These are phyloP conservation scores for Emergomyces africanus DNA, from an alignment of 2,329 filamentous ascomycete genomes.

Conservation along the genomic window DNA sequence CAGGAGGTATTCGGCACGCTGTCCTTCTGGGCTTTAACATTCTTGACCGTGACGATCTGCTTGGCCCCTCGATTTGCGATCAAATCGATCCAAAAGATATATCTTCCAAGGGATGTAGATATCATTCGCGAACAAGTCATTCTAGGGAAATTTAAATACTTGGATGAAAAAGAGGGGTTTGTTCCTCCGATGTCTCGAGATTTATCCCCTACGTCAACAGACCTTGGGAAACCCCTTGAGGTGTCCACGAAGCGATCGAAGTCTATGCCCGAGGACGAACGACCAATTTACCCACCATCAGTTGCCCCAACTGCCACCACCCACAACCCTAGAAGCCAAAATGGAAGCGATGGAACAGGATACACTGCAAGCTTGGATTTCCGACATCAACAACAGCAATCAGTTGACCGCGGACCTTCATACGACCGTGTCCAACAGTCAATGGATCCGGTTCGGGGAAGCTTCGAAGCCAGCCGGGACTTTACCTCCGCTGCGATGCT, in stretches of 20 bases:
- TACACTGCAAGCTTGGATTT: conserved; percentile 50
- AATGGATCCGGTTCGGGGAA: conserved; percentile 72
- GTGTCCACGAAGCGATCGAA: conserved; percentile 42
- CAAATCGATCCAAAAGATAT: conserved; percentile 88
- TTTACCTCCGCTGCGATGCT: conserved; percentile 84
- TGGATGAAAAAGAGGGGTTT: conserved; percentile 44
- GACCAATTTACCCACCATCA: conserved; percentile 81
- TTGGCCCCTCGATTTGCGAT: conserved; percentile 75
- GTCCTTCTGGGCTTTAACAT: conserved; percentile 74
- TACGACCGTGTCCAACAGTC: conserved; percentile 67
- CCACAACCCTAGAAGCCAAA: conserved; percentile 72
- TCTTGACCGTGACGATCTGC: conserved; percentile 68
- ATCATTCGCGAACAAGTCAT: conserved; percentile 88
- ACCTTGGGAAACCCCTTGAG: conserved; percentile 38
- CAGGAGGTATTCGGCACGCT: conserved; percentile 66
- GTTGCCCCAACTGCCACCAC: conserved; percentile 64
- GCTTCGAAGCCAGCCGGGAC: conserved; percentile 78
- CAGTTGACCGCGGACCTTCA: conserved; percentile 46
- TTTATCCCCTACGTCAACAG: conserved; percentile 27
- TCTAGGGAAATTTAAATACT: conserved; percentile 67
- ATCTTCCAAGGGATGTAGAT: conserved; percentile 83
- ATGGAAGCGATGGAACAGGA: conserved; percentile 87
- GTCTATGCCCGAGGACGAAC: conserved; percentile 71
- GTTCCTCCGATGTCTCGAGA: conserved; percentile 31
- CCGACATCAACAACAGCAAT: conserved; percentile 45